Conservation (phyloP, 306 rosid genomes). For the Sindora glabra region DNA sequence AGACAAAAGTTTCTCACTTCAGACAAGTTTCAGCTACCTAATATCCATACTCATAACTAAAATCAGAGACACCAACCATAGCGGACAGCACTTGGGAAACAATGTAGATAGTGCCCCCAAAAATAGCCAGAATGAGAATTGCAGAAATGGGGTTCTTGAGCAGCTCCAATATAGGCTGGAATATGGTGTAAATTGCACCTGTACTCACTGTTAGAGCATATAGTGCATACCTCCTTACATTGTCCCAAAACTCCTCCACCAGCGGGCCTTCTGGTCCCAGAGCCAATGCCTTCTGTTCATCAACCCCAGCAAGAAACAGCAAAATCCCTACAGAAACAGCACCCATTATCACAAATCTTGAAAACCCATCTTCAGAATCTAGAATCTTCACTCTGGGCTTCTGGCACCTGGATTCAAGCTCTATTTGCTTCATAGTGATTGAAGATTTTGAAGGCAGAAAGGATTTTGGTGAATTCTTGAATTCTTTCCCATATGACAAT, state of each 20-base stretch:
- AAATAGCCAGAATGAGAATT: constrained; percentile 46
- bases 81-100: constrained; percentile 77
- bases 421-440: not conserved
- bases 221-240: constrained; percentile 72
- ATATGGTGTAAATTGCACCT: constrained; percentile 64
- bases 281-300: constrained; percentile 64
- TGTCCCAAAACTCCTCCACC: constrained; percentile 94
- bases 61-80: constrained; percentile 84
- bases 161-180: constrained; percentile 56
- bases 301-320: constrained; percentile 40
- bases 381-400: not conserved
- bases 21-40: not conserved
- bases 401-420: constrained; percentile 3
- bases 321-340: constrained; percentile 59
- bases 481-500: constrained; percentile 3
- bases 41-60: constrained; percentile 57
- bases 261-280: constrained; percentile 90
- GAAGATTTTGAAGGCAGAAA: constrained; percentile 3
- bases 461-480: not conserved
- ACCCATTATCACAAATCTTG: constrained; percentile 47
- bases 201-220: constrained; percentile 85
- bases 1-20: not conserved
- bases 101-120: constrained; percentile 56
- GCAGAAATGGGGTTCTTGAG: constrained; percentile 91
- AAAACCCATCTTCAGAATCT: constrained; percentile 1